phyloP scores from a whole-genome alignment of 306 rosid species.

The Mimosa pudica region DNA sequence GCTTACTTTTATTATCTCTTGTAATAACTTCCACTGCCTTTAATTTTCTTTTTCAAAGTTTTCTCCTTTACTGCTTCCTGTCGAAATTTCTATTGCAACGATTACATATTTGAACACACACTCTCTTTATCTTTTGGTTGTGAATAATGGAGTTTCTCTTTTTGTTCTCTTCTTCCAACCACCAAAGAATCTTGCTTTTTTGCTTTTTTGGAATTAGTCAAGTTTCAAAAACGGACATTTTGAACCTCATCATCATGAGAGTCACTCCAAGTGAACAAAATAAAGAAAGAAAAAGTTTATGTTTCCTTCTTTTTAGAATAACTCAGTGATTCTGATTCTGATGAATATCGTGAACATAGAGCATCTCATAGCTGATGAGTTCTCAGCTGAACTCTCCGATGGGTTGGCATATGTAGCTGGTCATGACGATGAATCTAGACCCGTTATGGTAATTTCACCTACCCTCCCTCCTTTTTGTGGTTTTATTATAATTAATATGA shows the following conservation, averaged over 20 bases:
- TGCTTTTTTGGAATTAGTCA: conserved; percentile 43
- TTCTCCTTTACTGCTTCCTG: conserved; percentile 18
- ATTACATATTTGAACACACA: background rate
- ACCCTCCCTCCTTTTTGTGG: background rate
- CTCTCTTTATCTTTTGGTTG: background rate
- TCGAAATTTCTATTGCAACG: conserved; percentile 8
- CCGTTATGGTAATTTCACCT: conserved; percentile 69
- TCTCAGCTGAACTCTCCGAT: conserved; percentile 92
- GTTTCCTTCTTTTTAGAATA: background rate
- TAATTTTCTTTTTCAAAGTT: background rate
- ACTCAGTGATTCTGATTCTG: background rate
- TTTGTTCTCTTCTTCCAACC: conserved; percentile 42
- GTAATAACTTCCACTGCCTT: background rate
- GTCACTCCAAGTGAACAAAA: conserved; percentile 30
- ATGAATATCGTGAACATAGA: conserved; percentile 47
- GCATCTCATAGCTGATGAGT: conserved; percentile 88
- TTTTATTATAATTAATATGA: too few relatives aligned
- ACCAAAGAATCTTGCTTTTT: conserved; percentile 72
- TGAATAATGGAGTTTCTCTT: conserved; percentile 35
- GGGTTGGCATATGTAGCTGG: conserved; percentile 93
- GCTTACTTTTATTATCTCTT: background rate
- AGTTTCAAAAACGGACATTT: conserved; percentile 51
- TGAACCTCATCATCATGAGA: conserved; percentile 49
- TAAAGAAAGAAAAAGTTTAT: background rate
- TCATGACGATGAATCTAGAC: conserved; percentile 89